Base-by-base conservation (phyloP, 805 yeast species). In the Yarrowia bubula region DNA sequence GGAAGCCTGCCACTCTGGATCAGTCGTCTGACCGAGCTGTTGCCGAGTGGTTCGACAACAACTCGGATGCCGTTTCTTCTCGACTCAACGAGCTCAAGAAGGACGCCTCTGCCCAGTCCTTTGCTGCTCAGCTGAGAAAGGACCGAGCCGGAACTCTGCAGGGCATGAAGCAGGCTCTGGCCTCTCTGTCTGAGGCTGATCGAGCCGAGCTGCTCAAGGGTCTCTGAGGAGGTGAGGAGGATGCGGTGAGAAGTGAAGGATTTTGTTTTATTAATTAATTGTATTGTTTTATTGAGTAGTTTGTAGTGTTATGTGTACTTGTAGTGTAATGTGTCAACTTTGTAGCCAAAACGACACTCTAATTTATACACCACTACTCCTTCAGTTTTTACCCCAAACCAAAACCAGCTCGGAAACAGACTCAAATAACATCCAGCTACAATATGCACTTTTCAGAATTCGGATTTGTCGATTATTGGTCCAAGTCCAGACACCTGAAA, bases 41-140 rank as follows among this genome's bases (percentile, higher is more conserved):
- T 68, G 90, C 95, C 67, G 81, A 80, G 67, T 92, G 92, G 92
- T 87, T 91, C 71, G 97, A 91, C 77, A 86, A 85, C 70, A 86
- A 89, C 77, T 92, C 86, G 73, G 79, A 81, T 65, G 74, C 81
- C 66, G 80, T 90, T 67, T 88, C 88, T 67, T 35, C 64, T 17
- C 47, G 64, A 18, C 60, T 72, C 38, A 38, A 62, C 15, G 67
- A 71, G 35, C 67, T 72, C 62, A 69, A 68, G 66, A 65, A 66
- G 61, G 75, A 71, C 44, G 48, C 66, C 14, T 37, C 69, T n/a
- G 66, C 68, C 10, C 72, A 70, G 65, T 64, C 65, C 3, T 65
- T 70, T 15, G 46, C 69, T 38, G 51, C 71, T 8, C 47, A 64
- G 33, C 55, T 72, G 31, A 32, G 73, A 61, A 41, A 65, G 15